A percentile compares a stretch with the other conserved stretches of the same genome.
Evolutionary conservation across 306 rosid genomes (phyloP).

Genomic region (Cucurbita maxima): DNA sequence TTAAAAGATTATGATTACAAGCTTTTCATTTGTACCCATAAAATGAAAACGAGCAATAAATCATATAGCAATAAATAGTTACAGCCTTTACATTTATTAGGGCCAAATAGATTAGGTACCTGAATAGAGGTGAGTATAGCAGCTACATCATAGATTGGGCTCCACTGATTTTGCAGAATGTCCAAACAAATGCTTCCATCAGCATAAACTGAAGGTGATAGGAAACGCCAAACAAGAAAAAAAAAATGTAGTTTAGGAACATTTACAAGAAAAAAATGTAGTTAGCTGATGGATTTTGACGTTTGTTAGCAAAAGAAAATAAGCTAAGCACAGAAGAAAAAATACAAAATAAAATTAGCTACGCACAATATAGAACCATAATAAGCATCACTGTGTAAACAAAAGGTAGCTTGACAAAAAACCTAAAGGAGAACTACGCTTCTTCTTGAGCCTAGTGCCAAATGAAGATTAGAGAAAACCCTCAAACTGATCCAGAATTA

Average conservation of each 20-base stretch:
- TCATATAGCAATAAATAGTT: background rate
- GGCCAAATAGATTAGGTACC: conserved; percentile 30
- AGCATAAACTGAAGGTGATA: conserved; percentile 51
- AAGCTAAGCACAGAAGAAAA: background rate
- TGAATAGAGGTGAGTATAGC: conserved; percentile 95
- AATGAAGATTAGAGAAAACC: background rate
- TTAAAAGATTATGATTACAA: background rate
- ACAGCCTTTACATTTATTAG: background rate
- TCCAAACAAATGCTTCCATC: conserved; percentile 99
- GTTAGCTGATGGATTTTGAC: background rate
- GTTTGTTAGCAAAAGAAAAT: background rate
- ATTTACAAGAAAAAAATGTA: background rate
- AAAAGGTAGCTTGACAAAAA: background rate
- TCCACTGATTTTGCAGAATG: conserved; percentile 94
- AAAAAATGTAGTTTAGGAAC: background rate
- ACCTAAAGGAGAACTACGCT: background rate
- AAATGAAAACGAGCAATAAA: background rate
- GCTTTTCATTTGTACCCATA: background rate
- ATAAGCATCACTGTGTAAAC: background rate
- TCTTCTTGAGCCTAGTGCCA: background rate
- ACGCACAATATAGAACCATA: background rate
- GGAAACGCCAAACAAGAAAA: background rate
- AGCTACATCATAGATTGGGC: conserved; percentile 94
- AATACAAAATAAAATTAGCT: no score
- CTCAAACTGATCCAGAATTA: background rate